phyloP scores from a whole-genome alignment of 2,329 filamentous ascomycete genomes.

The Coniochaeta prunicola region DNA sequence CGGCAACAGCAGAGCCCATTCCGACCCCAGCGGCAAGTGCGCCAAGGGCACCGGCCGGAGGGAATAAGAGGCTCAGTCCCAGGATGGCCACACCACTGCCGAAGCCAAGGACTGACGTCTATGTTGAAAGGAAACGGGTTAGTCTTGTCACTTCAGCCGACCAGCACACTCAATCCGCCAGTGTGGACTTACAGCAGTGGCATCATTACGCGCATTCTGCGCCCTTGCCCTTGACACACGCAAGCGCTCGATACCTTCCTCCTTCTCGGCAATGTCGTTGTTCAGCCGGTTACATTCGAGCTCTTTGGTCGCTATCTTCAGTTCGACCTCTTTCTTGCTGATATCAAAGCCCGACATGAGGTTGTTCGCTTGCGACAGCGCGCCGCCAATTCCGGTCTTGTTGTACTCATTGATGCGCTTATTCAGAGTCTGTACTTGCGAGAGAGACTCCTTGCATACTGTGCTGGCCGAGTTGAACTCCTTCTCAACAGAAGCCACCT shows the following conservation, averaged over 20 bases:
- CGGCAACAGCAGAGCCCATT: background rate
- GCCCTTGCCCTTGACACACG: background rate
- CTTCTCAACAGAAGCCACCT: background rate
- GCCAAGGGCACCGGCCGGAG: background rate
- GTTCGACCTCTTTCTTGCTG: background rate
- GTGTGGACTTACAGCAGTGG: background rate
- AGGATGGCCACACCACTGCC: background rate
- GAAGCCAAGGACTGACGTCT: background rate
- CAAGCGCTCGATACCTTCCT: background rate
- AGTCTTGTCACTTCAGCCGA: background rate
- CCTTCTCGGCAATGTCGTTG: background rate
- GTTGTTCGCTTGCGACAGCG: background rate
- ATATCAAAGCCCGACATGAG: background rate
- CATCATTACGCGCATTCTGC: background rate
- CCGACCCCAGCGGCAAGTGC: background rate
- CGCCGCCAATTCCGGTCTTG: background rate
- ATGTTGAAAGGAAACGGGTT: background rate
- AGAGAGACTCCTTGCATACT: background rate
- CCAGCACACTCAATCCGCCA: background rate
- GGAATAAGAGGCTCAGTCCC: background rate
- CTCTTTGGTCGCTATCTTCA: background rate
- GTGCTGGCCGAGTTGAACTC: background rate
- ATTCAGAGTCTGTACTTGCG: background rate
- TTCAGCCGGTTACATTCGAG: background rate
- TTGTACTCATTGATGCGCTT: background rate